Percentiles rank a stretch among this genome's conserved stretches.
These are phyloP conservation scores for Melastoma candidum DNA, from an alignment of 441 rosid species.

Conservation along the genomic window DNA sequence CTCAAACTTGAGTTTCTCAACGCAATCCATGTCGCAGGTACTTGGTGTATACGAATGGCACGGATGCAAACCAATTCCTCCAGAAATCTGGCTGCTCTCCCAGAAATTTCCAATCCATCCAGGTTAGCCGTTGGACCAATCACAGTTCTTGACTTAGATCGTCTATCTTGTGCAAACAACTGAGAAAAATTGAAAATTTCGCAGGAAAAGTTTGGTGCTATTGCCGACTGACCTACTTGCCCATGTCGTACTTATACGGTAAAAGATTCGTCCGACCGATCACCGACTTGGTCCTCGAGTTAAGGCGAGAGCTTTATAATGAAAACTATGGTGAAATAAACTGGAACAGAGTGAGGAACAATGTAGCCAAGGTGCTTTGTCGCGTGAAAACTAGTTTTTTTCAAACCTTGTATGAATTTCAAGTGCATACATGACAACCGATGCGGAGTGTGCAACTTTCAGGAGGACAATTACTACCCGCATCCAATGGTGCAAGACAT, in stretches of 20 bases:
- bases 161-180: background rate
- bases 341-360: conserved; percentile 36
- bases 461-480: conserved; percentile 51
- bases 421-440: too few species aligned
- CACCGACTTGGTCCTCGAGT: conserved; percentile 25
- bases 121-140: conserved; percentile 26
- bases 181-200: background rate
- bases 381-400: too few species aligned
- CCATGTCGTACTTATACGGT: conserved; percentile 51
- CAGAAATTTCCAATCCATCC: conserved; percentile 40
- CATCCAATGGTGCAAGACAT: conserved; percentile 52
- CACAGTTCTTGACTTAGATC: too few species aligned
- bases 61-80: conserved; percentile 72
- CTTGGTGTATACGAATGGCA: conserved; percentile 71
- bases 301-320: conserved; percentile 38
- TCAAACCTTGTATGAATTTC: too few species aligned
- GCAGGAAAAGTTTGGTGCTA: conserved; percentile 41
- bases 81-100: conserved; percentile 64
- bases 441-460: background rate
- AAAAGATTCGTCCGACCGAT: conserved; percentile 40
- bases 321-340: conserved; percentile 34
- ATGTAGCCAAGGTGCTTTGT: conserved; percentile 27
- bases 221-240: conserved; percentile 44
- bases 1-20: too few species aligned
- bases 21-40: conserved; percentile 36